Evolutionary conservation across 1,139 yeast genomes (phyloP).

Genomic region (Yamadazyma epiphylla): DNA sequence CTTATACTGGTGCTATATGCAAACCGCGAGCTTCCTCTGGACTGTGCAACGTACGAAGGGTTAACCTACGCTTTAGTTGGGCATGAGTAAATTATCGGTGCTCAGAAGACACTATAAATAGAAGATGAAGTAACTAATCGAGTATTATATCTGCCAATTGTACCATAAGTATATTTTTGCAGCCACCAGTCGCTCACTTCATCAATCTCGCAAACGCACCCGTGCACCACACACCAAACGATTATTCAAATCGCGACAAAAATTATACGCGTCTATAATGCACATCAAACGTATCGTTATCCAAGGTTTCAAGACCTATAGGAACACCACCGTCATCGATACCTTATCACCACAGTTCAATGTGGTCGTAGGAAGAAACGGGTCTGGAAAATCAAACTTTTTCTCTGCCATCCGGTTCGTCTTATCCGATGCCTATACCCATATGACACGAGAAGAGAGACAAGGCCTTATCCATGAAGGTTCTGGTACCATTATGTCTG

Average conservation of each 20-base stretch:
- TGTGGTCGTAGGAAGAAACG: slow-evolving; percentile 92
- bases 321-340: slow-evolving; percentile 77
- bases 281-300: slow-evolving; percentile 54
- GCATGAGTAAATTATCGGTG: no score
- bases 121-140: slow-evolving; percentile 1
- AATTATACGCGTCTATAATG: slow-evolving; percentile 18
- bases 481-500: slow-evolving; percentile 88
- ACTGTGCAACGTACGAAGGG: no score
- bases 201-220: no score
- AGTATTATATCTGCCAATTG: no score
- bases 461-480: slow-evolving; percentile 89
- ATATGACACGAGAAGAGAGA: slow-evolving; percentile 84
- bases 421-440: slow-evolving; percentile 83
- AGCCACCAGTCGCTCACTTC: no score
- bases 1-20: no score
- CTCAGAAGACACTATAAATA: no score
- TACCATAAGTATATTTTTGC: no score
- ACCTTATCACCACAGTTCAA: slow-evolving; percentile 77
- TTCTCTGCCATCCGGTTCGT: slow-evolving; percentile 95
- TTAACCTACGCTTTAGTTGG: no score
- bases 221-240: no score
- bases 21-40: no score
- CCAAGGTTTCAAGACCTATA: slow-evolving; percentile 94
- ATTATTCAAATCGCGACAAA: no score
- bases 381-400: slow-evolving; percentile 94